Evolutionary conservation across 2,329 filamentous ascomycete species (phyloP).

Genomic region (Pseudofabraea citricarpa): DNA sequence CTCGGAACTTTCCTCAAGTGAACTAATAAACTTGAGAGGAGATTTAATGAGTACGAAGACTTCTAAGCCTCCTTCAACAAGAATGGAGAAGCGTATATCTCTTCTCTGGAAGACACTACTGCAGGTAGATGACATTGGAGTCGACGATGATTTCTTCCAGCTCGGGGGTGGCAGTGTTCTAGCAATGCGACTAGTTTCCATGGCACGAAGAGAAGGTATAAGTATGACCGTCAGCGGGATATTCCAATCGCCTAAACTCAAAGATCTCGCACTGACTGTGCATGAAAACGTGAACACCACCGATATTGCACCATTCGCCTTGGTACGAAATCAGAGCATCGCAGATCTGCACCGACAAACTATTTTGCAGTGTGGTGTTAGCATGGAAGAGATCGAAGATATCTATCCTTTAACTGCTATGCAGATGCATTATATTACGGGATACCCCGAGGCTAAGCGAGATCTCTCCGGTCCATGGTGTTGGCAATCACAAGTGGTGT

Average conservation of each 20-base stretch:
- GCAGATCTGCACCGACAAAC: neutral
- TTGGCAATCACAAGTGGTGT: neutral
- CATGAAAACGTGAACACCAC: neutral
- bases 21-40: no score
- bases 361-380: neutral
- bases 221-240: neutral
- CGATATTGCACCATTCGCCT: neutral
- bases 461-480: no score
- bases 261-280: neutral
- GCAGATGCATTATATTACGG: neutral
- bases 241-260: neutral
- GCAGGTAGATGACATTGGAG: neutral
- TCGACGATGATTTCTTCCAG: neutral
- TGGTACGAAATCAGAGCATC: neutral
- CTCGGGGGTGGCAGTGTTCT: neutral
- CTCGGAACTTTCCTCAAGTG: no score
- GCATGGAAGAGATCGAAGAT: neutral
- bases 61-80: no score
- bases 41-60: no score
- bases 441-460: neutral
- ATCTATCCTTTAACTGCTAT: neutral
- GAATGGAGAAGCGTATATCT: neutral
- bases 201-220: neutral
- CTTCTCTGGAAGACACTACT: neutral
- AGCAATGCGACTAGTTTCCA: neutral